Evolutionary conservation across 2,329 filamentous ascomycete species (phyloP).

Genomic region (Graphilbum sp.): DNA sequence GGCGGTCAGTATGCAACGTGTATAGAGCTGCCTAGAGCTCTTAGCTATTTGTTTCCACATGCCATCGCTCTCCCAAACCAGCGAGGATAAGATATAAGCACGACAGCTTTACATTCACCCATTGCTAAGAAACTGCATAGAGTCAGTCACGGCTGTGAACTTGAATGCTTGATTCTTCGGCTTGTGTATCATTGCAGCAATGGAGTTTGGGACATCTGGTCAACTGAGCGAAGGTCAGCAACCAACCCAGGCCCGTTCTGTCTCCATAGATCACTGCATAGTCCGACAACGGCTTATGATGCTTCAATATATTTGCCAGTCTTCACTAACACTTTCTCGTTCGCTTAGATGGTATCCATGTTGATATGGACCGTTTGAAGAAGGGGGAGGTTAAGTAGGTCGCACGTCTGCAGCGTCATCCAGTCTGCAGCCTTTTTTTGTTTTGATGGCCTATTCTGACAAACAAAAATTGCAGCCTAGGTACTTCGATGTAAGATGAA

Average conservation of each 20-base stretch:
- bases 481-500: conserved; percentile 93
- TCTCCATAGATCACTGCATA: neutral
- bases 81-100: no score
- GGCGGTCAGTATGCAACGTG: conserved; percentile 16
- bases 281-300: no score
- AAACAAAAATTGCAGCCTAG: conserved; percentile 43
- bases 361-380: conserved; percentile 98
- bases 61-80: no score
- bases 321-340: no score
- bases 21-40: conserved; percentile 26
- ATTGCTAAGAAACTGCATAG: no score
- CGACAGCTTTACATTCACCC: no score
- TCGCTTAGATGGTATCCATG: conserved; percentile 80
- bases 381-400: conserved; percentile 96
- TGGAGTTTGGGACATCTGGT: conserved; percentile 49
- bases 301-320: no score
- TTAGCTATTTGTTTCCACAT: neutral
- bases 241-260: conserved; percentile 10
- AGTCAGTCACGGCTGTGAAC: no score
- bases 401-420: no score
- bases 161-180: no score
- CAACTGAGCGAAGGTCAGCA: conserved; percentile 44
- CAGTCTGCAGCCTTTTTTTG: neutral
- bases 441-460: neutral
- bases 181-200: no score